Evolutionary conservation across 352 stramenopile genomes (phyloP).

Genomic region (Pythium apleroticum): DNA sequence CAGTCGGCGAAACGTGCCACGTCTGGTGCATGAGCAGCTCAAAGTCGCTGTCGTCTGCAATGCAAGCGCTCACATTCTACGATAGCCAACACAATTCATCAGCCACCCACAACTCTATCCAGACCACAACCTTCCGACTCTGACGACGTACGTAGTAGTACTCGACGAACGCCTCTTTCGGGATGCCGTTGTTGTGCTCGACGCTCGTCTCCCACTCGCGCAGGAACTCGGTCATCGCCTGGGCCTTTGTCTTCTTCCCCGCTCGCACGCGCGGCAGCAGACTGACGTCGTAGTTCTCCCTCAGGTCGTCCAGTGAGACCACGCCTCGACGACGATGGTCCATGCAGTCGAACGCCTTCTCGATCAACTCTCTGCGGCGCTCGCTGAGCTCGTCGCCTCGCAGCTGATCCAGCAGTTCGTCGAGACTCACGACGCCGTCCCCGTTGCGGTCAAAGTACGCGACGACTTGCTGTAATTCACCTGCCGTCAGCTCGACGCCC

Average conservation of each 20-base stretch:
- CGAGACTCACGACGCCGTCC: conserved; percentile 49
- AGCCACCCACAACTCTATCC: no score
- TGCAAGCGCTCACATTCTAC: conserved; percentile 78
- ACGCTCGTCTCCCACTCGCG: conserved; percentile 57
- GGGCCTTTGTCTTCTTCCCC: conserved; percentile 50
- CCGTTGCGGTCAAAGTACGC: conserved; percentile 45
- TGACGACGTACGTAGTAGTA: conserved; percentile 74
- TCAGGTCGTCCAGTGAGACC: conserved; percentile 56
- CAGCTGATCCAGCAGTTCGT: conserved; percentile 52
- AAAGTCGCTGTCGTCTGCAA: conserved; percentile 81
- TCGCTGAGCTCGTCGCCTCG: conserved; percentile 35
- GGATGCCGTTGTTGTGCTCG: conserved; percentile 42
- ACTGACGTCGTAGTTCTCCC: conserved; percentile 72
- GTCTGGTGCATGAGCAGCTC: conserved; percentile 79
- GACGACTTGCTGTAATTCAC: conserved; percentile 43
- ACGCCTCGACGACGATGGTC: conserved; percentile 37
- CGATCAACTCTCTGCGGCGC: conserved; percentile 41
- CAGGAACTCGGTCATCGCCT: conserved; percentile 69
- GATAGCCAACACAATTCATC: conserved; percentile 3
- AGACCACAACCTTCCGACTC: no score
- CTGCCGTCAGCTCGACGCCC: conserved; percentile 41
- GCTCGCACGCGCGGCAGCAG: conserved; percentile 67
- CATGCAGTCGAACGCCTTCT: conserved; percentile 55
- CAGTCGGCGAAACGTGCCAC: conserved; percentile 44
- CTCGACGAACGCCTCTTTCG: conserved; percentile 56